A percentile compares a stretch with the other conserved stretches of the same genome.
Evolutionary conservation across 345 rosid genomes (phyloP).

Genomic region (Crucihimalaya himalaica): DNA sequence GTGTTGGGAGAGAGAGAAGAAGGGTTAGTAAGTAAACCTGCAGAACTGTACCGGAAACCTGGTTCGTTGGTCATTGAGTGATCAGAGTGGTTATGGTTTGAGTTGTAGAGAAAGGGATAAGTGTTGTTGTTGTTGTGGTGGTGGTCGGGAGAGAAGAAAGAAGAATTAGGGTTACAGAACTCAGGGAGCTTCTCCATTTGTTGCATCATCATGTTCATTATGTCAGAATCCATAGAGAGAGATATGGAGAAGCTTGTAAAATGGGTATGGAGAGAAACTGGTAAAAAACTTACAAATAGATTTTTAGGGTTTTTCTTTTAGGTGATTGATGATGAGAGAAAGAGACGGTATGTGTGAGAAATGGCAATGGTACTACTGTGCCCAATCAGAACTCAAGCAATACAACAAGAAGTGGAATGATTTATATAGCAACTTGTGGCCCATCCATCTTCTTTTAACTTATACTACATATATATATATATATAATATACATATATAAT

Average conservation of each 20-base stretch:
- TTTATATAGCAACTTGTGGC: constrained; percentile 54
- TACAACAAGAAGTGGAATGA: constrained; percentile 32
- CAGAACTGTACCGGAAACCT: constrained; percentile 30
- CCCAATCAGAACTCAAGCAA: constrained; percentile 44
- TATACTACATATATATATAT: neutral
- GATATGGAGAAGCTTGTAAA: constrained; percentile 36
- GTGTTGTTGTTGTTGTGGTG: constrained; percentile 32
- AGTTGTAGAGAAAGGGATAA: constrained; percentile 32
- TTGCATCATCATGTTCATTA: constrained; percentile 63
- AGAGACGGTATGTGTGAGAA: constrained; percentile 33
- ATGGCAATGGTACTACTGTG: constrained; percentile 31
- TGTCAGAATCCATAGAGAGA: constrained; percentile 41
- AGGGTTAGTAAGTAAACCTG: constrained; percentile 26
- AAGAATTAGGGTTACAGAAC: constrained; percentile 40
- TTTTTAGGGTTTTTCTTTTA: constrained; percentile 27
- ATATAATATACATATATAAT: neutral
- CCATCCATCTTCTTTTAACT: constrained; percentile 38
- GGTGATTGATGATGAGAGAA: constrained; percentile 35
- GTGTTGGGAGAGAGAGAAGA: constrained; percentile 31
- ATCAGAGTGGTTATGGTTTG: constrained; percentile 35
- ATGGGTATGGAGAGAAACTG: constrained; percentile 37
- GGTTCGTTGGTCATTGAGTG: constrained; percentile 32
- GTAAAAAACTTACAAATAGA: constrained; percentile 13
- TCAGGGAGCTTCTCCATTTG: constrained; percentile 73
- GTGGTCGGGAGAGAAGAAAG: constrained; percentile 19